phyloP scores from a whole-genome alignment of 192 early-diverging fungal genomes.

The Backusella sp. region DNA sequence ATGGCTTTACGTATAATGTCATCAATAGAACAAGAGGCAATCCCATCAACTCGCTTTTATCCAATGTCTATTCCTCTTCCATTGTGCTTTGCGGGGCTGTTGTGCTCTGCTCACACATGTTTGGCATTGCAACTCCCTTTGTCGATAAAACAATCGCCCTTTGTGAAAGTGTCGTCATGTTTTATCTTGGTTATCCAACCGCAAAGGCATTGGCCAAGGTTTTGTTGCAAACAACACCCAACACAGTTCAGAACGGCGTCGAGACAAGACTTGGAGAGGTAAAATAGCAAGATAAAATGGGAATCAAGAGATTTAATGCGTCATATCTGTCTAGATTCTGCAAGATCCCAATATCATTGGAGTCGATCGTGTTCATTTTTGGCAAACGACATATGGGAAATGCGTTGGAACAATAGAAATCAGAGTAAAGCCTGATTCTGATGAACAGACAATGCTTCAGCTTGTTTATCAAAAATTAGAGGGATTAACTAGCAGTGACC shows the following conservation, averaged over 20 bases:
- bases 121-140: conserved; percentile 21
- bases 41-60: conserved; percentile 24
- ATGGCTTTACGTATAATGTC: conserved; percentile 38
- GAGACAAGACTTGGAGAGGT: conserved; percentile 49
- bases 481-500: conserved; percentile 21
- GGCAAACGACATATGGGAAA: conserved; percentile 55
- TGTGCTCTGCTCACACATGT: conserved; percentile 24
- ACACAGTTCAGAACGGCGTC: conserved; percentile 36
- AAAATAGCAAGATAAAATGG: background rate
- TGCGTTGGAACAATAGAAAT: conserved; percentile 48
- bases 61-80: conserved; percentile 41
- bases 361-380: conserved; percentile 51
- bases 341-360: conserved; percentile 45
- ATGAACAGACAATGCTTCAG: conserved; percentile 48
- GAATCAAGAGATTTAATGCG: background rate
- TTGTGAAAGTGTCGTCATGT: conserved; percentile 46
- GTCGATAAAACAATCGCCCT: conserved; percentile 51
- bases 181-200: conserved; percentile 46
- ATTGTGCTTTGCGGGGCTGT: conserved; percentile 37
- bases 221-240: conserved; percentile 53
- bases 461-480: conserved; percentile 45
- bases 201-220: conserved; percentile 49
- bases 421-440: conserved; percentile 41
- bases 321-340: conserved; percentile 24
- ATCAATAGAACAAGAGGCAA: conserved; percentile 26